Evolutionary conservation across 768 basidiomycete genomes (phyloP).

Genomic region (Podaxis carcinomalis): DNA sequence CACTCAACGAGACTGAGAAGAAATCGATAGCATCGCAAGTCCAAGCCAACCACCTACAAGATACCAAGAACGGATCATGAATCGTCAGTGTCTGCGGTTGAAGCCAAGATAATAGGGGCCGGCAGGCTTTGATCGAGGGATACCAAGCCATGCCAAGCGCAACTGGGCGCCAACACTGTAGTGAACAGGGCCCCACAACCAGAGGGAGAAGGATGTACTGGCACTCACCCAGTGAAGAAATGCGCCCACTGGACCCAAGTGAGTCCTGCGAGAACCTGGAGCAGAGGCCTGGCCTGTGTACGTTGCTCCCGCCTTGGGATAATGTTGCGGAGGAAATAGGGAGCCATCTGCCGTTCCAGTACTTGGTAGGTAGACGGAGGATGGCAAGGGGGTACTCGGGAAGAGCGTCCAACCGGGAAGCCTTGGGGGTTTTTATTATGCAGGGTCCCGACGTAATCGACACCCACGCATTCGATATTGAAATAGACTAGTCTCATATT

Average conservation of each 20-base stretch:
- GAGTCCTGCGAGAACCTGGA: constrained; percentile 38
- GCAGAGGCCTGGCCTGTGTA: constrained; percentile 31
- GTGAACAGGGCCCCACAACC: neutral
- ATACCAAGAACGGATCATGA: neutral
- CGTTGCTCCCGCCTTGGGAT: constrained; percentile 43
- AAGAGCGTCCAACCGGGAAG: neutral
- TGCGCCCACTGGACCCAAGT: constrained; percentile 54
- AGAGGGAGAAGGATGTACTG: neutral
- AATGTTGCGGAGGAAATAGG: constrained; percentile 45
- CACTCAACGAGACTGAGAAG: constrained; percentile 68
- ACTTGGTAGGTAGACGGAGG: neutral
- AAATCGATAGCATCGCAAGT: constrained; percentile 85
- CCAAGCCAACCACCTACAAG: constrained; percentile 78
- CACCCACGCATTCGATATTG: neutral
- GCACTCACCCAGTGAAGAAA: constrained; percentile 56
- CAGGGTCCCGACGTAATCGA: neutral
- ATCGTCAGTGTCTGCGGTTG: neutral
- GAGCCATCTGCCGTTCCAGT: constrained; percentile 32
- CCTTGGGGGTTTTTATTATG: neutral
- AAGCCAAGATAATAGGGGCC: constrained; percentile 16
- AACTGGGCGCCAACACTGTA: neutral
- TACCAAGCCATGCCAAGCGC: neutral
- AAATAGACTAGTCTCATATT: neutral
- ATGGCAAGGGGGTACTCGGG: too few species aligned
- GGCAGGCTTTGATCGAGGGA: neutral